Conservation (phyloP, 768 basidiomycete species). For the Trametes coccinea region DNA sequence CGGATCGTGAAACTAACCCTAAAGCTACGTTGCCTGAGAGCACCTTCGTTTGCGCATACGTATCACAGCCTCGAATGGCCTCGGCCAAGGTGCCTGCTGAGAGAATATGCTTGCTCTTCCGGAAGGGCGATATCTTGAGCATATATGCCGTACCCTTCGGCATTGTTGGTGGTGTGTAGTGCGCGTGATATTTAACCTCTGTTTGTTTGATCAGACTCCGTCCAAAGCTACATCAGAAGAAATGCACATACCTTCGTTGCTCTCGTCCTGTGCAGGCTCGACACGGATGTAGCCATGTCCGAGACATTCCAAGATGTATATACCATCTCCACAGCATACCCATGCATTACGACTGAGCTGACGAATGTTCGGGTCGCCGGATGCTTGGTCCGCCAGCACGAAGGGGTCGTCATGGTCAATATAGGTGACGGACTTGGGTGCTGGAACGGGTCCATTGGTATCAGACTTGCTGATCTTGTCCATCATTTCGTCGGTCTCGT, state of each 20-base stretch:
- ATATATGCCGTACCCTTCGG: conserved; percentile 44
- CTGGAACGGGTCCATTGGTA: conserved; percentile 37
- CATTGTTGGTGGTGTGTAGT: conserved; percentile 54
- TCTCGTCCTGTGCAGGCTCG: conserved; percentile 40
- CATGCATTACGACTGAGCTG: conserved; percentile 64
- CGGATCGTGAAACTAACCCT: conserved; percentile 44
- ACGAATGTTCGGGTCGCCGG: conserved; percentile 54
- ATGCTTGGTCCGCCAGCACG: conserved; percentile 48
- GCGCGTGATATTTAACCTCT: conserved; percentile 47
- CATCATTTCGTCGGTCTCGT: not conserved
- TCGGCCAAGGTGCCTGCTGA: conserved; percentile 55
- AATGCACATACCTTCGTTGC: conserved; percentile 35
- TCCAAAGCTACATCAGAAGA: not conserved
- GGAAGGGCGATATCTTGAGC: conserved; percentile 54
- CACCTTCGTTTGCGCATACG: conserved; percentile 57
- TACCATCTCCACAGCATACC: conserved; percentile 74
- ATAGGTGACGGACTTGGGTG: conserved; percentile 68
- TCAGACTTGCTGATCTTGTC: not conserved
- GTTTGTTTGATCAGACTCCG: not conserved
- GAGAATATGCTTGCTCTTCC: conserved; percentile 45
- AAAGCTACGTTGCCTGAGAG: conserved; percentile 47
- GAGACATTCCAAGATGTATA: conserved; percentile 76
- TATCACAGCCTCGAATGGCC: conserved; percentile 70
- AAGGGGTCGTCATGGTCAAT: conserved; percentile 79
- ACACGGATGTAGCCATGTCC: conserved; percentile 69